phyloP scores from a whole-genome alignment of 805 yeast species.

The Pichia thaimueangensis region DNA sequence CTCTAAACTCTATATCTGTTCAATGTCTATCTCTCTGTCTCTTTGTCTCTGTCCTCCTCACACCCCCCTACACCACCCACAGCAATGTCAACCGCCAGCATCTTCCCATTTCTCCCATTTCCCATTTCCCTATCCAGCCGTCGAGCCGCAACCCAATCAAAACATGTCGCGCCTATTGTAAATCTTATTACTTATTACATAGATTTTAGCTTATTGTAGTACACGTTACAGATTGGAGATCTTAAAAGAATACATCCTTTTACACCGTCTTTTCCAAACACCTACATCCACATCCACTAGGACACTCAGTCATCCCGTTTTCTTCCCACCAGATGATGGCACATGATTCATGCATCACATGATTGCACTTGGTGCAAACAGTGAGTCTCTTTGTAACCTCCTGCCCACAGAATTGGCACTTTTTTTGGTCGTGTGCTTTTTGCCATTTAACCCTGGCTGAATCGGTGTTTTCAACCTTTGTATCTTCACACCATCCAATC shows the following conservation, averaged over 20 bases:
- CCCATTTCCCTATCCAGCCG: no score
- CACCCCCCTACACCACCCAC: background rate
- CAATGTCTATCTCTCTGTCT: background rate
- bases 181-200: no score
- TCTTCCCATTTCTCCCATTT: background rate
- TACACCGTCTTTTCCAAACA: conserved; percentile 33
- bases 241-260: no score
- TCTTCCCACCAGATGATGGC: conserved; percentile 74
- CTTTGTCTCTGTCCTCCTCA: background rate
- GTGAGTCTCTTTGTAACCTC: conserved; percentile 54
- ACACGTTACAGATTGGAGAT: no score
- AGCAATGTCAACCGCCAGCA: background rate
- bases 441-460: conserved; percentile 12
- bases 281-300: conserved; percentile 80
- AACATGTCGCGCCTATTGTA: no score
- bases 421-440: conserved; percentile 22
- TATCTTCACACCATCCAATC: conserved; percentile 23
- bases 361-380: conserved; percentile 70
- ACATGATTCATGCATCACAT: conserved; percentile 71
- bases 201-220: no score
- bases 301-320: conserved; percentile 48
- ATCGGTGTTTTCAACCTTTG: background rate
- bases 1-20: no score
- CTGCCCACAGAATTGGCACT: conserved; percentile 64
- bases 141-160: no score